Evolutionary conservation across 2,329 filamentous ascomycete genomes (phyloP).

Genomic region (Aspergillus tanneri): DNA sequence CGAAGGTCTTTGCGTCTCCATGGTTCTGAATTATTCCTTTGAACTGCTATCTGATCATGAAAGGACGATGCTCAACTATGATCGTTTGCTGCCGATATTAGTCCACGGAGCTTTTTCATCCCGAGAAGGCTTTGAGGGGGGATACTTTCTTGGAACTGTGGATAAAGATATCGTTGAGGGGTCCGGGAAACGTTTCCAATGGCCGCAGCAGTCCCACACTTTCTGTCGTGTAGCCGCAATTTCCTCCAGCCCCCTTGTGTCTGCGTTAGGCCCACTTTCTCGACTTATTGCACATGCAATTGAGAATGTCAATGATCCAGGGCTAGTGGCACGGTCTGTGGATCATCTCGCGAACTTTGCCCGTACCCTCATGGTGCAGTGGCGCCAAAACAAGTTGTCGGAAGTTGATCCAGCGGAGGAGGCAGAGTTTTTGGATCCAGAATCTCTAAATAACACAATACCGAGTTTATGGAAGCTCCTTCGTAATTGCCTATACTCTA

Average conservation of each 20-base stretch:
- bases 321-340: conserved; percentile 43
- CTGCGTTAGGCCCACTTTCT: conserved; percentile 62
- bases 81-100: conserved; percentile 67
- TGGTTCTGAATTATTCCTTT: conserved; percentile 76
- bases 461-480: conserved; percentile 73
- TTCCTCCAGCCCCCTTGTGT: conserved; percentile 57
- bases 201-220: conserved; percentile 60
- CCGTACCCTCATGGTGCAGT: conserved; percentile 65
- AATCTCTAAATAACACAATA: conserved; percentile 66
- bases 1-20: conserved; percentile 57
- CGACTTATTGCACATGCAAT: conserved; percentile 62
- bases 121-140: conserved; percentile 71
- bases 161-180: conserved; percentile 64
- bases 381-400: conserved; percentile 73
- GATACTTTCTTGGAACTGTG: conserved; percentile 70
- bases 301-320: conserved; percentile 54
- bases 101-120: conserved; percentile 67
- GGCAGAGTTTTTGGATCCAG: conserved; percentile 59
- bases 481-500: conserved; percentile 71
- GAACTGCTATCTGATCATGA: conserved; percentile 65
- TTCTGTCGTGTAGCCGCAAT: conserved; percentile 58
- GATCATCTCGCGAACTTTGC: conserved; percentile 69
- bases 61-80: conserved; percentile 61
- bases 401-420: conserved; percentile 70
- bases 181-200: conserved; percentile 59